Base-by-base conservation (phyloP, 2,329 filamentous ascomycete genomes). In the Scytalidium lignicola region DNA sequence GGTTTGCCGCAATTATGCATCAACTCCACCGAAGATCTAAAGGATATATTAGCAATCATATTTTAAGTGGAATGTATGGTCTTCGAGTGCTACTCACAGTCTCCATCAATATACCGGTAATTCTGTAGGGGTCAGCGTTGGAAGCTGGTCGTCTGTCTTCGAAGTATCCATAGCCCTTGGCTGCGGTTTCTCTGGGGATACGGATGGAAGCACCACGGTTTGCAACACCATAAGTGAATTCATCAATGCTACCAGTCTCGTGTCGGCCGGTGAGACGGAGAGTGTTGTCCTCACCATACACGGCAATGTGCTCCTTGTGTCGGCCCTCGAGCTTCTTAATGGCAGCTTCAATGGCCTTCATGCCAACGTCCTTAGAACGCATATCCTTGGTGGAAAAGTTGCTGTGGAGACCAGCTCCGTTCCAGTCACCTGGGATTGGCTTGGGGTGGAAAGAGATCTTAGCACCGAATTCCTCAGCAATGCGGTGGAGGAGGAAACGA, bases 371-470 rank as follows among this genome's bases (percentile, higher is more conserved):
- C 58, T 96, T 90, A 48, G 76, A 78, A 64, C 93, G 90, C 82
- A 93, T 99, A 62, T 85, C 83, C 70, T 85, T 82, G 63, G 88
- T 92, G 43, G 89, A 95, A 70, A 96, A 93, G 82, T 97, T 92
- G 79, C 76, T 83, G 81, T 95, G 90, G 45, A 96, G 85, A 71
- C 90, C 90, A 52, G 90, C 90, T 65, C 92, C 93, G 78, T 97
- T 97, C 92, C 93, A 97, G 77, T 95, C 86, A 65, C 92, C 92
- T 51, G 85, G 83, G 58, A 97, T 91, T 58, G 92, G 92, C 83
- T 99, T 99, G 68, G 93, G 93, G 66, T 91, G 82, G 70, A 96
- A 86, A 37, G 92, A 95, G 57, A 97, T 91, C 81, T 91, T 91
- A 71, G 86, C 91, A 65, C 92, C 93, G 65, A 96, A 96, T 66